Base-by-base conservation (phyloP, 2,329 filamentous ascomycete species). In the Pseudogymnoascus sp. region DNA sequence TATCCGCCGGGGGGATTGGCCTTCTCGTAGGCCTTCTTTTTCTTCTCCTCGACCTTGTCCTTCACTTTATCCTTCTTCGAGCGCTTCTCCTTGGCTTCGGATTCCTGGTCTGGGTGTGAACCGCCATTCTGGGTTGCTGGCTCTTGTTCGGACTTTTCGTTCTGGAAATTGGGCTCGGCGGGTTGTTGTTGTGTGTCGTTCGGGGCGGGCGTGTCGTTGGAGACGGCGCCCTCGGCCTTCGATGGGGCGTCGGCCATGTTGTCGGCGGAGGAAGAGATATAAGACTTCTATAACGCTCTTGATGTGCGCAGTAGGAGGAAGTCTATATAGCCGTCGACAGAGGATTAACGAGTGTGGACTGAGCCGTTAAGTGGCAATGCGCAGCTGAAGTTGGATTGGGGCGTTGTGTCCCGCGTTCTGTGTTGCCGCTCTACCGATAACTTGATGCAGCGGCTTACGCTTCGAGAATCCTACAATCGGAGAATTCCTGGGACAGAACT, bases 1-100 rank as follows among this genome's bases (percentile, higher is more conserved):
- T 85, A 95, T 35, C 92, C 92, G 31, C 92, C 92, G 0, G 71
- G 64, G 17, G 72, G 71, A 23, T 72, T 67, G 21, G 67, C 67
- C 68, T 69, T 70, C n/a, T 71, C 67, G 33, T 65, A 68, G 1
- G 72, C n/a, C 66, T 72, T 72, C 40, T 72, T 63, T 62, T 73
- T 68, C 62, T 72, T 67, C n/a, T 66, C 62, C 9, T 64, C 64
- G n/a, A 73, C n/a, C 59, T 73, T 72, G 13, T 72, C 70, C 62
- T 72, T 72, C 13, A 69, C 67, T 31, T 61, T 62, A 13, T 23
- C 60, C 11, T 33, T 62, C 19, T 33, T 42, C 5, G 60, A 33
- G 15, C 53, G 60, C 23, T 64, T 40, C 35, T 42, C 60, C n/a
- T 11, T 56, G 38, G 38, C 60, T 35, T 53, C 60, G 11, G 50